These are phyloP conservation scores for Colletotrichum sojae DNA, from an alignment of 2,329 filamentous ascomycete species.

Conservation along the genomic window DNA sequence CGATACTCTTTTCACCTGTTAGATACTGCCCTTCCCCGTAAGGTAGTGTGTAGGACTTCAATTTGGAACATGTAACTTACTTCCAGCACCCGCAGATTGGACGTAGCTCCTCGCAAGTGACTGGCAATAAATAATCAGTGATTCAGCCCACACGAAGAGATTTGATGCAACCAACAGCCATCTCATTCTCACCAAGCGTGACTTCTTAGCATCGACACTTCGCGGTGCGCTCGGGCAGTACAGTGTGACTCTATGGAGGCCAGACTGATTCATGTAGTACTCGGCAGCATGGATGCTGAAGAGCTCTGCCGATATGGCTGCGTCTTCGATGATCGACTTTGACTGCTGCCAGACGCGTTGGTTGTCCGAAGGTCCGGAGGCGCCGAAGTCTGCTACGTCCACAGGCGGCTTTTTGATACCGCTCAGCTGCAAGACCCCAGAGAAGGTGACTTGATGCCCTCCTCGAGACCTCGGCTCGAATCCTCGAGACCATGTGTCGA, in stretches of 20 bases:
- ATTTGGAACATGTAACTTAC: background rate
- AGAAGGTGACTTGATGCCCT: background rate
- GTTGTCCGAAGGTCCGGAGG: background rate
- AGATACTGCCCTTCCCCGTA: background rate
- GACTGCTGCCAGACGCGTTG: background rate
- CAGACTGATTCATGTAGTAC: background rate
- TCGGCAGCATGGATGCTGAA: background rate
- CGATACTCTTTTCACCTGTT: background rate
- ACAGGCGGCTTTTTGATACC: background rate
- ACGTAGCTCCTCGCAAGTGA: background rate
- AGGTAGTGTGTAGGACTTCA: background rate
- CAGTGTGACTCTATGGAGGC: background rate
- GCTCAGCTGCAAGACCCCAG: background rate
- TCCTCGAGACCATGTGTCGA: background rate
- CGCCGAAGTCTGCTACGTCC: background rate
- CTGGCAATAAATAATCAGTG: background rate
- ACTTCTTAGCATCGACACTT: background rate
- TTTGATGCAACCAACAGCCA: background rate
- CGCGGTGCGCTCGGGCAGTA: background rate
- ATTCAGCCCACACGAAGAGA: too few species aligned
- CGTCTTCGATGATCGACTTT: background rate
- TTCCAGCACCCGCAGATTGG: background rate
- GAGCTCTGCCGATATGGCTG: background rate
- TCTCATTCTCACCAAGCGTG: background rate
- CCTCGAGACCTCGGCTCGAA: background rate